A percentile compares a stretch with the other conserved stretches of the same genome.
phyloP scores from a whole-genome alignment of 108 stramenopile species.

The Cyclotella baltica region DNA sequence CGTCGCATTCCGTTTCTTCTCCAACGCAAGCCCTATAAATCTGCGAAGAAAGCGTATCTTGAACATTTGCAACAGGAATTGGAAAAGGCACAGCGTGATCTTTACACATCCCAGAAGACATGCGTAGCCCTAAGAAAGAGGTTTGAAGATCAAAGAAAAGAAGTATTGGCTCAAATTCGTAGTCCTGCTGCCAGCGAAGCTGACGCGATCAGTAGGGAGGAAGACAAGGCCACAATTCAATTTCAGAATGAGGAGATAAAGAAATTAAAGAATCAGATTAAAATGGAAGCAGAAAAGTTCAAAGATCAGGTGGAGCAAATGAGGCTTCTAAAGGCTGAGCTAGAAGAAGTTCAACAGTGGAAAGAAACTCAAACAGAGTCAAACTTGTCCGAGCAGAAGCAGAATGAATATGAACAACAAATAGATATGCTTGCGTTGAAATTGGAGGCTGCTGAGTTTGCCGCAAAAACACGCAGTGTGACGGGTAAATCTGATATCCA shows the following conservation, averaged over 20 bases:
- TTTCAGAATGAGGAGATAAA: constrained; percentile 34
- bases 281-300: constrained; percentile 32
- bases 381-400: constrained; percentile 16
- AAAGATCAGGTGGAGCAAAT: constrained; percentile 38
- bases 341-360: constrained; percentile 40
- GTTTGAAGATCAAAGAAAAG: constrained; percentile 39
- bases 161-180: constrained; percentile 24
- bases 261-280: constrained; percentile 24
- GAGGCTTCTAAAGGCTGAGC: constrained; percentile 31
- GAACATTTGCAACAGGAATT: constrained; percentile 40
- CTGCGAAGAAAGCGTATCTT: constrained; percentile 46
- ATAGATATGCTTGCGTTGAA: constrained; percentile 40
- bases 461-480: constrained; percentile 8
- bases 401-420: constrained; percentile 38
- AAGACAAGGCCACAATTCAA: constrained; percentile 17
- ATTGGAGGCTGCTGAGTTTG: constrained; percentile 50
- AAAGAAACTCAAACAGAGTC: constrained; percentile 21
- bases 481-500: constrained; percentile 2
- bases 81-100: constrained; percentile 37
- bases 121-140: constrained; percentile 38
- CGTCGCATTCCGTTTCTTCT: constrained; percentile 19
- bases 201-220: neutral
- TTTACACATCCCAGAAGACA: constrained; percentile 50
- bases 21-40: constrained; percentile 21
- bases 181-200: neutral